Evolutionary conservation across 257 asterid species (phyloP), one percentile per base, ranked within the genome.

Genomic region (Salvia hispanica): DNA sequence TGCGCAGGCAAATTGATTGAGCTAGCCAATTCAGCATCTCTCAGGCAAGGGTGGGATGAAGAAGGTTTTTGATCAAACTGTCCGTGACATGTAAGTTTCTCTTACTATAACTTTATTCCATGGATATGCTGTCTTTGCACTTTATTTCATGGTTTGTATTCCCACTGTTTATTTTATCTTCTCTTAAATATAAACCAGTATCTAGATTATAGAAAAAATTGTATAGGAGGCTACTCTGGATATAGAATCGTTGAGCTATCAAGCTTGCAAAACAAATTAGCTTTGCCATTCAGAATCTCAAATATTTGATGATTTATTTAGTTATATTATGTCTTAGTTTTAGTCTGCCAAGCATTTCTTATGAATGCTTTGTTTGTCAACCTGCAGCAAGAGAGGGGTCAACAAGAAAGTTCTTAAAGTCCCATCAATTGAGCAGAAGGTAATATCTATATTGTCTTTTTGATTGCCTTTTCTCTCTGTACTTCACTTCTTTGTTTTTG

Each of bases 401-500:
- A 94, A 94, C 80, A 94, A 91, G 81, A 94, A 88, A 64, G 99
- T 94, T 77, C 95, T 91, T 34, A 91, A 91, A 80, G 96, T 91
- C 76, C 97, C 99, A 67, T 83, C 96, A 0, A 69, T 88, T 68
- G 99, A 94, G 70, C 97, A 86, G 72, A 94, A 94, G 93, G 97
- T 87, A 76, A 76, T 16, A 47, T 34, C 44, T 25, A 56, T n/a
- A 64, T 62, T 39, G 54, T 51, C 13, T 72, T 56, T 25, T 36
- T 58, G 25, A 18, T 76, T 45, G 37, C 42, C 57, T 18, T 52
- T 45, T 28, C 36, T 58, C 44, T n/a, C 18, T 42, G 51, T 14
- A 2, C 46, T 62, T 21, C 51, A 33, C 25, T 31, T 43, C 25
- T 39, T 39, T 62, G n/a, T 28, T 44, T 31, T 12, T 2, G 31